Conservation (phyloP, 2,329 filamentous ascomycete species). For the Exophiala oligosperma region DNA sequence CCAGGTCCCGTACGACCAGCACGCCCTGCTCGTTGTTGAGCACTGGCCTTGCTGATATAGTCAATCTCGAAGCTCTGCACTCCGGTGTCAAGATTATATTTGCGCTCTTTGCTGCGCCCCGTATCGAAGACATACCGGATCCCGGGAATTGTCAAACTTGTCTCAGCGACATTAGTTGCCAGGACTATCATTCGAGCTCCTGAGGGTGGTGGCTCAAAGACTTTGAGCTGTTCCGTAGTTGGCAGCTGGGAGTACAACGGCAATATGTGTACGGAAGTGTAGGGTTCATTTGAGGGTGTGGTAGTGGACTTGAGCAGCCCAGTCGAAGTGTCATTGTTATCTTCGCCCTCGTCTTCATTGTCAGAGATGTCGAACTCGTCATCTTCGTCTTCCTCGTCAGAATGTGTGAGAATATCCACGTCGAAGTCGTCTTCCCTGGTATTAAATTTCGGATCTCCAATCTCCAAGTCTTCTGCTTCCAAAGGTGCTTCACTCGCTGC, state of each 20-base stretch:
- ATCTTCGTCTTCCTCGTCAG: conserved; percentile 56
- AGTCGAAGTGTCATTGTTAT: not conserved
- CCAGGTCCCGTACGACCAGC: conserved; percentile 93
- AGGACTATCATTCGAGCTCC: conserved; percentile 83
- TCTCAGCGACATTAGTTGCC: conserved; percentile 96
- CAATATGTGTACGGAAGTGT: conserved; percentile 78
- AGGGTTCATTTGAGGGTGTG: conserved; percentile 48
- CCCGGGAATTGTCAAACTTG: conserved; percentile 92
- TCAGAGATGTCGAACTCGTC: conserved; percentile 62
- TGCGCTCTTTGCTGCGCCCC: conserved; percentile 87
- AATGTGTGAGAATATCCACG: conserved; percentile 61
- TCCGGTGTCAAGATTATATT: conserved; percentile 81
- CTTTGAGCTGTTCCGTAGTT: conserved; percentile 83
- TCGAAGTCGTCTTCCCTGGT: conserved; percentile 55
- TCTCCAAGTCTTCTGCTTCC: conserved; percentile 83
- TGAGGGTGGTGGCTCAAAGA: conserved; percentile 83
- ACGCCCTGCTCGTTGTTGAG: conserved; percentile 86
- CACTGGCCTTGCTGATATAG: conserved; percentile 97
- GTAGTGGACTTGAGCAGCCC: not conserved
- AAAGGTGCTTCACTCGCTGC: conserved; percentile 75
- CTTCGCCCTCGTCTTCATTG: conserved; percentile 61
- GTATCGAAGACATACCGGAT: conserved; percentile 96
- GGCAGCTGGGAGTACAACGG: conserved; percentile 91
- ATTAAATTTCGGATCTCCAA: conserved; percentile 59
- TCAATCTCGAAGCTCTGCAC: conserved; percentile 94